Percentiles rank a stretch among this genome's conserved stretches.
Conservation (phyloP, 768 basidiomycete species). For the Dioszegia aurantiaca region DNA sequence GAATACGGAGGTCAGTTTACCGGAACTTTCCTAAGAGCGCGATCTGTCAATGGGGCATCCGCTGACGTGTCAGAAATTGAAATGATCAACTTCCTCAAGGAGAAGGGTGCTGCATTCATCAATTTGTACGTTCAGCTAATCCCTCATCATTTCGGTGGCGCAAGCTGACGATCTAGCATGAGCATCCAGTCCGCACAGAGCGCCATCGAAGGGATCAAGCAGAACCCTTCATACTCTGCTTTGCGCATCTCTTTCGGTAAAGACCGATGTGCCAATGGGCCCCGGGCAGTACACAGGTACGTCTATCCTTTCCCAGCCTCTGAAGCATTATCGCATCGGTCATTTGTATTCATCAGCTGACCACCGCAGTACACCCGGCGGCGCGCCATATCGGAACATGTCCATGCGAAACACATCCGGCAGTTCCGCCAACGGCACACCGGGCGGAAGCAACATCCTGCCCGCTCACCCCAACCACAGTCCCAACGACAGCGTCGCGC, state of each 20-base stretch:
- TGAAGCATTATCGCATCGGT: background rate
- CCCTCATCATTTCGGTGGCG: background rate
- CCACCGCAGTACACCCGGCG: constrained; percentile 3
- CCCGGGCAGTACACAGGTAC: constrained; percentile 6
- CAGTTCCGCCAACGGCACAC: no score
- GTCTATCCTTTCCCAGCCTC: background rate
- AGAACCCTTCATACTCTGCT: constrained; percentile 79
- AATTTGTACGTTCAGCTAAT: constrained; percentile 44
- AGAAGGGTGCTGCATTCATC: constrained; percentile 77
- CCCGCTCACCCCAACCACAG: background rate
- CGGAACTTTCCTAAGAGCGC: background rate
- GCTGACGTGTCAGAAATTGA: constrained; percentile 68
- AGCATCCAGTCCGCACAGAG: constrained; percentile 61
- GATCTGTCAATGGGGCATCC: no score
- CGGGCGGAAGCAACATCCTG: background rate
- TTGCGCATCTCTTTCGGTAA: constrained; percentile 92
- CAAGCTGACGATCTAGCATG: constrained; percentile 27
- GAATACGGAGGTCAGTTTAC: constrained; percentile 67
- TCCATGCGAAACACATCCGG: constrained; percentile 1
- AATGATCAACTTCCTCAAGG: constrained; percentile 89
- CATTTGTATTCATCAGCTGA: background rate
- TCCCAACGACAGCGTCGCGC: constrained; percentile 1
- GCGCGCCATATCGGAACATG: background rate
- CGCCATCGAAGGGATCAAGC: constrained; percentile 92
- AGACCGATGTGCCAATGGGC: constrained; percentile 86